Base-by-base conservation (phyloP, 1,139 yeast genomes). In the Lodderomyces margitis region DNA sequence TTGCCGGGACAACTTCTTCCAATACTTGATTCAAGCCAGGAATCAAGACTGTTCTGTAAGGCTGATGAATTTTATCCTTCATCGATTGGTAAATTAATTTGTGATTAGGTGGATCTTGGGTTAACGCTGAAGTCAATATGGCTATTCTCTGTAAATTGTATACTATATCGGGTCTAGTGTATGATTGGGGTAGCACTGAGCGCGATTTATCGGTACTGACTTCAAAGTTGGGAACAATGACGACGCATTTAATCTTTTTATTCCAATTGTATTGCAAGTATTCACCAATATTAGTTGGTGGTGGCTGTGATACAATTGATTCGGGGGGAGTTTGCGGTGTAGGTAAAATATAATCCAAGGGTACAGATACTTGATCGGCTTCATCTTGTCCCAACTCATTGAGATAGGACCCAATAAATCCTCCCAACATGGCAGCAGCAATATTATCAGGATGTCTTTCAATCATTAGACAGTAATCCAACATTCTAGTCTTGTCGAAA, bases 371-470 rank as follows among this genome's bases (percentile, higher is more conserved):
- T 41, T 86, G 77, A 43, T 74, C 81, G 46, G 78, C 73, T 49
- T 91, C 96, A 37, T 78, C 75, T 4, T 81, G 80, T 25, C 80
- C 70, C 48, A 92, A 70, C 50, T 87, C 95, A 55, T 95, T 80
- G 58, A 92, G 75, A 64, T 87, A 92, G 1, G 96, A 87, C 28
- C 98, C 98, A 31, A 91, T 95, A 63, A 92, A 92, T 4, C 98
- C 98, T 45, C 98, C 98, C 80, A 91, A 83, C 96, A 92, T 88
- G 36, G 98, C 96, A 27, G 98, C 98, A 17, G 97, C 91, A 57
- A 92, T 91, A 63, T 92, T 92, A 64, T 92, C 98, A 25, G 98
- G 98, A 57, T 92, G 98, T 59, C 98, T 81, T 68, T 92, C 98
- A 54, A 92, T 91, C 91, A 92, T 87, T 53, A 92, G 75, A 62